These are phyloP conservation scores for Pisolithus marmoratus DNA, from an alignment of 768 basidiomycete species.

Conservation along the genomic window DNA sequence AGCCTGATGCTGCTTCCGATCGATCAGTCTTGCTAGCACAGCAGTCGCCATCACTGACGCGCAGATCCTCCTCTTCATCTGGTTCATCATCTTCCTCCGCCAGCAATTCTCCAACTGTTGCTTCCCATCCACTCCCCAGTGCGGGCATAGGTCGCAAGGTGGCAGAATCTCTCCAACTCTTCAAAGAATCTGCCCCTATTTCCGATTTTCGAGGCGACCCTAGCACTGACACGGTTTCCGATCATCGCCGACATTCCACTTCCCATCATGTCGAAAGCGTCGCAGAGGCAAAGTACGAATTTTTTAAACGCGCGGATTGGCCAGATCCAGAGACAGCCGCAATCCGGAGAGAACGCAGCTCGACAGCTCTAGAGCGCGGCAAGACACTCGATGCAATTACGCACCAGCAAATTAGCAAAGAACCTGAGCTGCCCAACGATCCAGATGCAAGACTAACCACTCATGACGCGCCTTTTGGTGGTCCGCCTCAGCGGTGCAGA, in stretches of 20 bases:
- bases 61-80: constrained; percentile 24
- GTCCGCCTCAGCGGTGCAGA: constrained; percentile 54
- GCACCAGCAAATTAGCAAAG: constrained; percentile 18
- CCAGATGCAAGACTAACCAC: constrained; percentile 35
- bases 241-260: constrained; percentile 28
- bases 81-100: constrained; percentile 16
- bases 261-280: constrained; percentile 46
- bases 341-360: constrained; percentile 62
- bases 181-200: constrained; percentile 61
- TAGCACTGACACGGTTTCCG: constrained; percentile 18
- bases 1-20: constrained; percentile 16
- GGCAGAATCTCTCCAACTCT: constrained; percentile 74
- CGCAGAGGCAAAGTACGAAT: constrained; percentile 67
- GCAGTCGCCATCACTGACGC: constrained; percentile 30
- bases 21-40: constrained; percentile 12
- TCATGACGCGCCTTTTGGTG: constrained; percentile 40
- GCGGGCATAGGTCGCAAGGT: constrained; percentile 73
- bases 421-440: constrained; percentile 10
- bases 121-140: constrained; percentile 10
- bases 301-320: constrained; percentile 83
- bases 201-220: constrained; percentile 27
- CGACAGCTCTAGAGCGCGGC: constrained; percentile 50
- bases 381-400: constrained; percentile 43
- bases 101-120: background rate
- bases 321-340: constrained; percentile 73